Evolutionary conservation across 768 basidiomycete species (phyloP).

Genomic region (Trametes cubensis): DNA sequence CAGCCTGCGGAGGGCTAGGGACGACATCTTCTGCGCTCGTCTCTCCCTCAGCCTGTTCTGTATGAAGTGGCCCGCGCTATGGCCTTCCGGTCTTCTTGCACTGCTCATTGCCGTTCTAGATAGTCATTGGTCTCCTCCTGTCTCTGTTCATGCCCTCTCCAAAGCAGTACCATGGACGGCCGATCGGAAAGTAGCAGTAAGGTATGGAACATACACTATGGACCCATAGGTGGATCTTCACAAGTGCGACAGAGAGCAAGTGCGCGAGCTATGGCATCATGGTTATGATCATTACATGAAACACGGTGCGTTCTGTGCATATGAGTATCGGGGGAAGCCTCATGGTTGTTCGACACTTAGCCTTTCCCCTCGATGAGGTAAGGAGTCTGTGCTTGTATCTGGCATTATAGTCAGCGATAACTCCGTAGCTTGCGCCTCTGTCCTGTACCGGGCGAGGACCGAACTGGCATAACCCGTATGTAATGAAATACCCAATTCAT

Average conservation of each 20-base stretch:
- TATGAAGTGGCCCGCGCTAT: slow-evolving; percentile 34
- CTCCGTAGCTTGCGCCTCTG: slow-evolving; percentile 75
- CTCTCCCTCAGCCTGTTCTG: slow-evolving; percentile 13
- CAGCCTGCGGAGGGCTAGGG: background rate
- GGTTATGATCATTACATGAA: slow-evolving; percentile 90
- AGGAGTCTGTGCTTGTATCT: slow-evolving; percentile 5
- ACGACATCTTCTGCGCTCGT: background rate
- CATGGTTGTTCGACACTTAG: slow-evolving; percentile 39
- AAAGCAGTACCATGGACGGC: slow-evolving; percentile 30
- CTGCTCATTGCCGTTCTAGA: slow-evolving; percentile 34
- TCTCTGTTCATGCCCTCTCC: slow-evolving; percentile 16
- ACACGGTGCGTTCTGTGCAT: slow-evolving; percentile 53
- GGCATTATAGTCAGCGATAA: background rate
- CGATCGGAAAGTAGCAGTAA: slow-evolving; percentile 31
- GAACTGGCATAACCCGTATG: slow-evolving; percentile 82
- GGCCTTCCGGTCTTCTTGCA: slow-evolving; percentile 33
- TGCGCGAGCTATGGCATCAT: slow-evolving; percentile 85
- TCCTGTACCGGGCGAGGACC: slow-evolving; percentile 88
- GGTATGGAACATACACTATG: slow-evolving; percentile 21
- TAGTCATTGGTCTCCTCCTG: slow-evolving; percentile 25
- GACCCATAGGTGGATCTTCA: background rate
- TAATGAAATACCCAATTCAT: slow-evolving; percentile 18
- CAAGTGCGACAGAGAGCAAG: slow-evolving; percentile 54
- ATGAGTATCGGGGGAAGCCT: background rate
- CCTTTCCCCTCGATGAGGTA: slow-evolving; percentile 89